Evolutionary conservation across 2,329 filamentous ascomycete species (phyloP).

Genomic region (Neonectria magnoliae): DNA sequence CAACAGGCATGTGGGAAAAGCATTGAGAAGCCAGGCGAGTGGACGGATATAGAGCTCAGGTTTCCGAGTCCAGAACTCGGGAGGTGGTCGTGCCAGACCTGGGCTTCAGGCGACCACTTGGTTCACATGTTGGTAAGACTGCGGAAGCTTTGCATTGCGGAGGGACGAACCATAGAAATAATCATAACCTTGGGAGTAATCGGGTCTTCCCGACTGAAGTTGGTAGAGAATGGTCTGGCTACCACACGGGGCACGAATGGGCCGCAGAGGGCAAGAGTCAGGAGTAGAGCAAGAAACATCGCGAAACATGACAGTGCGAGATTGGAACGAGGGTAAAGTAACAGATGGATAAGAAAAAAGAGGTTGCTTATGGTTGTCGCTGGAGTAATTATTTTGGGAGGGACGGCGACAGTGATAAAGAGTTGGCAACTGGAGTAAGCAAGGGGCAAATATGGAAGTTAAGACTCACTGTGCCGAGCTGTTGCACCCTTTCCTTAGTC

Average conservation of each 20-base stretch:
- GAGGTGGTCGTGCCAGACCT: conserved; percentile 68
- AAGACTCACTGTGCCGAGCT: conserved; percentile 19
- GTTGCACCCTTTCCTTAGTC: conserved; percentile 24
- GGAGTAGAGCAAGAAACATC: conserved; percentile 27
- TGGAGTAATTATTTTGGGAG: conserved; percentile 20
- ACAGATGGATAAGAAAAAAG: not conserved
- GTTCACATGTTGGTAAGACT: conserved; percentile 11
- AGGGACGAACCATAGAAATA: conserved; percentile 65
- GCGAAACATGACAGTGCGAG: not conserved
- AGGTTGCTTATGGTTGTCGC: not conserved
- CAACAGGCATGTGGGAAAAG: conserved; percentile 74
- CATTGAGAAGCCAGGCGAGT: conserved; percentile 71
- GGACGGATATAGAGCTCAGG: conserved; percentile 65
- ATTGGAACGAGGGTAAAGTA: not conserved
- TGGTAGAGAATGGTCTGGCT: conserved; percentile 6
- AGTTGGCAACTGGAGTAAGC: not conserved
- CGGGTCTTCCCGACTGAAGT: not conserved
- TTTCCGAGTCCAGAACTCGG: conserved; percentile 58
- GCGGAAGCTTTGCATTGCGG: not conserved
- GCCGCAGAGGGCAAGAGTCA: conserved; percentile 8
- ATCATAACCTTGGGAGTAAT: conserved; percentile 70
- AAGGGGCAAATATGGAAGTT: conserved; percentile 5
- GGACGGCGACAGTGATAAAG: not conserved
- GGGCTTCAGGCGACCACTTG: conserved; percentile 70
- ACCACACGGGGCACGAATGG: conserved; percentile 1